phyloP scores from a whole-genome alignment of 78 protist species.

The Dictyostelium capitatum region DNA sequence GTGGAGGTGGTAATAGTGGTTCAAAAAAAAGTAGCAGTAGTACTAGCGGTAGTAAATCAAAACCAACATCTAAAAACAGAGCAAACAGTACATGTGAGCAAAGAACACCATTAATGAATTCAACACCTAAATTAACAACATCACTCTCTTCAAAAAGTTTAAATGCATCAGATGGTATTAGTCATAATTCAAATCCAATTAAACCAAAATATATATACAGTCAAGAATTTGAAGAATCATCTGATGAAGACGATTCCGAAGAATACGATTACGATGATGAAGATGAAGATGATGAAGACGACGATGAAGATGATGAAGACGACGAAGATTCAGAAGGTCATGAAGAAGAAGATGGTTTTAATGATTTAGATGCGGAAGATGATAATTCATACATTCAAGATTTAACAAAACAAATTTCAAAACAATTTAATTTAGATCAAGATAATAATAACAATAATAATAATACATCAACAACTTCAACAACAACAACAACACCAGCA shows the following conservation, averaged over 20 bases:
- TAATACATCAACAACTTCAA: neutral
- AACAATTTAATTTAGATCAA: neutral
- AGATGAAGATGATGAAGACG: neutral
- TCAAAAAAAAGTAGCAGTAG: neutral
- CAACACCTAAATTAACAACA: neutral
- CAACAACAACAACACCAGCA: neutral
- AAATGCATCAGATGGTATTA: neutral
- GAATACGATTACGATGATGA: slow-evolving; percentile 4
- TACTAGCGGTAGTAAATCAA: neutral
- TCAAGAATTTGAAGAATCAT: neutral
- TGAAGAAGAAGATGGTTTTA: neutral
- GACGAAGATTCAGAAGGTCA: neutral
- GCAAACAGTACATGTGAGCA: slow-evolving; percentile 27
- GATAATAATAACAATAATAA: neutral
- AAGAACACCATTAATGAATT: slow-evolving; percentile 12
- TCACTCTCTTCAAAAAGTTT: neutral
- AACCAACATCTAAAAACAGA: neutral
- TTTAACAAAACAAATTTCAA: slow-evolving; percentile 12
- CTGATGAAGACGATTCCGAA: neutral
- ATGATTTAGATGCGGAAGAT: neutral
- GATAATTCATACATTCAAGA: neutral
- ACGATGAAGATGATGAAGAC: neutral
- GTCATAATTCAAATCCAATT: neutral
- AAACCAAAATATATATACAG: neutral
- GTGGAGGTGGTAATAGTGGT: too few relatives aligned